Evolutionary conservation across 257 asterid genomes (phyloP), one percentile per base, ranked within the genome.

Genomic region (Cinchona pubescens): DNA sequence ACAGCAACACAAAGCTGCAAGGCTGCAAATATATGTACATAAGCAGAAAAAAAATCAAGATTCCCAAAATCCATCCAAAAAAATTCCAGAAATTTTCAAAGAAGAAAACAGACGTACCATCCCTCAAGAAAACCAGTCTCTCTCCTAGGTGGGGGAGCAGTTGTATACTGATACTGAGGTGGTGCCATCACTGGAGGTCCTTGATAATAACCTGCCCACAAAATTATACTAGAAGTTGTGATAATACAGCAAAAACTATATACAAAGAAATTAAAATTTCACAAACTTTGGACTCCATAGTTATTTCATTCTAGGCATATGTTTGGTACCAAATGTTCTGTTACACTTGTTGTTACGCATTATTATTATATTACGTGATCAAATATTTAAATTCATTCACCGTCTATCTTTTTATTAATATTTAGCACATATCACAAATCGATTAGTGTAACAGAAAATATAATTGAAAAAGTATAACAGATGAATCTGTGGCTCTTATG

Each of bases 111-210:
- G 11, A 23, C 82, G 32, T 76, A 88, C 96, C 96, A 88, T 76
- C 93, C 96, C 79, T 92, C 82, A 19, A 90, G 79, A 40, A 88
- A 90, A 6, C 92, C 88, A 4, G 72, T 45, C 2, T 80, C 11
- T 79, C 76, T 85, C 82, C 67, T 83, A 1, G 93, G 94, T 6
- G 97, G 94, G 0, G 95, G 85, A 56, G 89, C 87, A n/a, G 82
- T 76, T 18, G 87, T 80, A 53, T 87, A 87, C 30, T 76, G 76
- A 30, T 75, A 78, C 78, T 82, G 86, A 0, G 97, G 97, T 1
- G 96, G 96, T 42, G 96, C 88, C 96, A 90, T 80, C 43, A 92
- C 96, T 2, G 95, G 91, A 67, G 96, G 96, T 12, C 92, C 93
- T 73, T 90, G 89, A 21, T 92, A 92, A 75, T 87, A 80, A 35